Percentiles rank a stretch among this genome's conserved stretches.
Conservation (phyloP, 192 early-diverging fungal species). For the Chytriomyces sp. region DNA sequence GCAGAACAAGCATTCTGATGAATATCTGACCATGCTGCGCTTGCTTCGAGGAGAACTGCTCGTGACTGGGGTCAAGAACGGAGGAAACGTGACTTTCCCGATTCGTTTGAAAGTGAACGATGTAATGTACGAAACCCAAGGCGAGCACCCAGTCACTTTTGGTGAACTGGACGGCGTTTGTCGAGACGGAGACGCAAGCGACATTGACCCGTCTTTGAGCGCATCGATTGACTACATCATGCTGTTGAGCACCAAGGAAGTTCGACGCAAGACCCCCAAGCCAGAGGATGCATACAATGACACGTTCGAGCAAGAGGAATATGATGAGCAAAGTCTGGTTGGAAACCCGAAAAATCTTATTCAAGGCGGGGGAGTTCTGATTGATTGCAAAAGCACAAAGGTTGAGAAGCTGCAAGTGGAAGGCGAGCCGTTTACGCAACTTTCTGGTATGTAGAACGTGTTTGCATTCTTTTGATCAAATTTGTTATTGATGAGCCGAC, state of each 20-base stretch:
- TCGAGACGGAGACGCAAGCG: background rate
- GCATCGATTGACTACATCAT: constrained; percentile 19
- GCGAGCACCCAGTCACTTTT: constrained; percentile 80
- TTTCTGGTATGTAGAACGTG: constrained; percentile 22
- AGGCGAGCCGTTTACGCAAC: constrained; percentile 29
- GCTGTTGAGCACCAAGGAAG: background rate
- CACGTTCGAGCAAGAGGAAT: background rate
- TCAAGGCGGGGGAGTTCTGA: background rate
- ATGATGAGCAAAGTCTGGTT: background rate
- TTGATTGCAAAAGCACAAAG: constrained; percentile 21
- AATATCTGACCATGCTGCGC: constrained; percentile 41
- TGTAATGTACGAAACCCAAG: constrained; percentile 59
- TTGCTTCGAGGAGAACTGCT: constrained; percentile 40
- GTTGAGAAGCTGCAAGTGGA: constrained; percentile 38
- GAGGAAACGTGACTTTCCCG: constrained; percentile 1
- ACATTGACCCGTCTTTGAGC: background rate
- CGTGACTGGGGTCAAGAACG: background rate
- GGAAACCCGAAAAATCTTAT: background rate
- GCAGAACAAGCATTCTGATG: constrained; percentile 30
- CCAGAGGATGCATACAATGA: background rate
- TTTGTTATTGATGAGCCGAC: background rate
- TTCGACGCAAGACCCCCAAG: background rate
- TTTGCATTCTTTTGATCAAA: background rate
- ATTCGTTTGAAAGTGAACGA: constrained; percentile 49
- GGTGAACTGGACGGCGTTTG: constrained; percentile 58